phyloP scores from a whole-genome alignment of 257 asterid genomes.

The Avicennia marina region DNA sequence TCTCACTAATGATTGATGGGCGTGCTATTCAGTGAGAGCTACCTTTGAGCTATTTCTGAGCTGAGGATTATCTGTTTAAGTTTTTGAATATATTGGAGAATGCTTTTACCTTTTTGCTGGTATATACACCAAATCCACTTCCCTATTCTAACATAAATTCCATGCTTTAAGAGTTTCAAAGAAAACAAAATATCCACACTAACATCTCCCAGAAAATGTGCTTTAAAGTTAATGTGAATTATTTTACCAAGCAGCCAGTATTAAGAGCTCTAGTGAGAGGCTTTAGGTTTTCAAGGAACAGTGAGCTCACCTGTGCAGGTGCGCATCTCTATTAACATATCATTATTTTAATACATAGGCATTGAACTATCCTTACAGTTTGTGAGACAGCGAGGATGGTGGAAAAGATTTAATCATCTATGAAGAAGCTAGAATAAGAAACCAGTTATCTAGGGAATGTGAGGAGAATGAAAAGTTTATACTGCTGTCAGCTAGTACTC shows the following conservation, averaged over 20 bases:
- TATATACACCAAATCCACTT: not conserved
- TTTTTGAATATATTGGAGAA: not conserved
- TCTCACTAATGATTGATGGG: not conserved
- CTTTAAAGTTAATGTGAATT: not conserved
- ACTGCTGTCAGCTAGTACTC: not conserved
- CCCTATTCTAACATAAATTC: not conserved
- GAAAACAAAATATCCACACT: not conserved
- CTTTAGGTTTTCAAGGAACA: not conserved
- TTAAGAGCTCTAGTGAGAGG: not conserved
- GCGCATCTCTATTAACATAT: not conserved
- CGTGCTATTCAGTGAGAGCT: not conserved
- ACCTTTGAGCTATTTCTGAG: too few species aligned
- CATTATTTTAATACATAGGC: not conserved
- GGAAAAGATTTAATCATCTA: conserved; percentile 2
- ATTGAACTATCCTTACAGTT: not conserved
- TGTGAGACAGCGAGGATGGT: not conserved
- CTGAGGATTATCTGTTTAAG: not conserved
- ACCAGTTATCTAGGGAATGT: not conserved
- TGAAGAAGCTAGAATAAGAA: not conserved
- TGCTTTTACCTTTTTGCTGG: not conserved
- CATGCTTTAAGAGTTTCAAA: not conserved
- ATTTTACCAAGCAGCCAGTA: not conserved
- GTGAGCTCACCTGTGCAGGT: not conserved
- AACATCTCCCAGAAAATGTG: not conserved
- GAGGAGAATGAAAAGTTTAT: not conserved